Evolutionary conservation across 1,284 basidiomycete genomes (phyloP), one percentile per base, ranked within the genome.

Genomic region (Mycosarcoma mackinlayi): DNA sequence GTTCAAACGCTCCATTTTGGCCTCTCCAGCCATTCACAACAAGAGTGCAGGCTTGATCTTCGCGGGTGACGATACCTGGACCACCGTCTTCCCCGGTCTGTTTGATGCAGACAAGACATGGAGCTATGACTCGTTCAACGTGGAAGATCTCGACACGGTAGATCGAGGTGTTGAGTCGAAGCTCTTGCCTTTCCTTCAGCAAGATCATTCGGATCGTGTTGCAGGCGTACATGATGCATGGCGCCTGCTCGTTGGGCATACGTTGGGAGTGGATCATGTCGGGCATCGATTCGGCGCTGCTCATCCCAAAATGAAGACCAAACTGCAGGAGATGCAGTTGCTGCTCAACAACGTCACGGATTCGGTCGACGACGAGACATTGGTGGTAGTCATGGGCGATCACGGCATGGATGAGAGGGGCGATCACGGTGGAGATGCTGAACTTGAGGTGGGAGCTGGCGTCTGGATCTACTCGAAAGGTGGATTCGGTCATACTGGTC

Each of bases 61-160:
- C 80, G 93, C 92, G 88, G 95, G 95, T 0, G 95, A 98, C 81
- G 93, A 98, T 80, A 98, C 95, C 0, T 98, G 96, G 96, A 87
- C 90, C 81, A 88, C 89, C 3, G 88, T 96, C 14, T 98, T 94
- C 80, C 92, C 94, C 0, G 84, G 87, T 47, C 84, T 88, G 1
- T 93, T 97, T 70, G 86, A 87, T 39, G 79, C 38, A 3, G 89
- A 90, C 68, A 88, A 91, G 84, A 86, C 89, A 1, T 90, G 89
- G 81, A 90, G 93, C 0, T 98, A 90, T 81, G 94, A 97, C 83
- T 97, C 93, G 1, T 98, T 99, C 87, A 95, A 98, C 83, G 95
- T 99, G 60, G 95, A 98, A 83, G 96, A 98, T 81, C 86, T 98
- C 16, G 93, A 98, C 79, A 92, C 92, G 0, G 96, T 98, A 33